Evolutionary conservation across 2,329 filamentous ascomycete genomes (phyloP), one percentile per base, ranked within the genome.

Genomic region (Karstenula rhodostoma): DNA sequence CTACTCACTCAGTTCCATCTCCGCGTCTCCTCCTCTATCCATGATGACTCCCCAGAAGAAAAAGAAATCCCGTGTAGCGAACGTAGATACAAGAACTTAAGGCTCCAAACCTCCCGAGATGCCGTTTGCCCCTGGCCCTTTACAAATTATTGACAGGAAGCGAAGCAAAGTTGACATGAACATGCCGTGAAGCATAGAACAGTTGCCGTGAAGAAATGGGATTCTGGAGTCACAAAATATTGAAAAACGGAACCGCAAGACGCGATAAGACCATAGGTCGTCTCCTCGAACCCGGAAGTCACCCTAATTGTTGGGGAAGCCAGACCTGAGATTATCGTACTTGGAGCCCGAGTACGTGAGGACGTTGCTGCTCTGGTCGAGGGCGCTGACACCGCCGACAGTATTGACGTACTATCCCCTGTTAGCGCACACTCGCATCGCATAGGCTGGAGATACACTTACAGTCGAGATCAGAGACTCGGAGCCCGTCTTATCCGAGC

Each of bases 281-380:
- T 8, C 13, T 22, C 4, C 5, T 15, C n/a, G 47, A n/a, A 10
- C 27, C 10, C 13, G 35, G 13, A 23, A 4, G 4, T 8, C 33
- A 10, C 37, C 19, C 37, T 63, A 68, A 54, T 69, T 67, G 23
- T 67, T 68, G 3, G 68, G 68, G 10, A 73, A 66, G 10, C 65
- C 66, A 19, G 33, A 80, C 70, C 82, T 83, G 63, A 93, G 66
- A 71, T 93, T 93, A 54, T 91, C 89, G 68, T 91, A 93, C 79
- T 90, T 90, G 49, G 83, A 87, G 52, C 84, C 77, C 4, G 90
- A 89, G 71, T 88, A 92, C 42, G 79, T 78, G 40, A 92, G 73
- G 67, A 87, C 86, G 66, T 92, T 92, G 19, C 81, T 68, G 53
- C 77, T 80, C 70, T 79, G 78, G 62, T 87, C 81, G 35, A 92